These are phyloP conservation scores for Crithidia mellificae DNA, from an alignment of 208 protist genomes.

Conservation along the genomic window DNA sequence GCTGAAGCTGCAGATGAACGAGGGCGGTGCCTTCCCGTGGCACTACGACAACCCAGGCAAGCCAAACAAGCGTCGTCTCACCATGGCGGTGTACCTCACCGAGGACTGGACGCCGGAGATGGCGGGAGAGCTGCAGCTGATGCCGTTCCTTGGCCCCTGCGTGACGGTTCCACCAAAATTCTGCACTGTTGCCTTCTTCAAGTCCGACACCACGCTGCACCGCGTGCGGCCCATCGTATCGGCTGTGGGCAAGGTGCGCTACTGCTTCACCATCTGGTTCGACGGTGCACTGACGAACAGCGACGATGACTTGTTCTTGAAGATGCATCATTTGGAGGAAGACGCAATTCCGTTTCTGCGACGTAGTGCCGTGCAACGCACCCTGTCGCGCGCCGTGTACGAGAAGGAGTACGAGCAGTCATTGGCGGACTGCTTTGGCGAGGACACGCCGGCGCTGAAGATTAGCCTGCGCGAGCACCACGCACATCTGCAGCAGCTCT, in stretches of 20 bases:
- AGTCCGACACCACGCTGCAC: slow-evolving; percentile 47
- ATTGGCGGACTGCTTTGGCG: slow-evolving; percentile 47
- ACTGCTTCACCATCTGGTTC: slow-evolving; percentile 71
- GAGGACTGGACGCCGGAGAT: slow-evolving; percentile 36
- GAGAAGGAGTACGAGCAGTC: slow-evolving; percentile 40
- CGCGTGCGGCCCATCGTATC: slow-evolving; percentile 32
- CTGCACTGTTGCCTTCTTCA: slow-evolving; percentile 48
- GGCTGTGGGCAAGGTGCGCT: slow-evolving; percentile 17
- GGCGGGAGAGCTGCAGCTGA: slow-evolving; percentile 48
- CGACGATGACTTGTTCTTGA: slow-evolving; percentile 46
- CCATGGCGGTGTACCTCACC: slow-evolving; percentile 57
- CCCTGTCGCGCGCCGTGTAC: slow-evolving; percentile 46
- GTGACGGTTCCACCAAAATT: slow-evolving; percentile 38
- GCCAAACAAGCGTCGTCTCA: slow-evolving; percentile 57
- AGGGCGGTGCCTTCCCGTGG: slow-evolving; percentile 57
- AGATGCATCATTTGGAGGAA: slow-evolving; percentile 34
- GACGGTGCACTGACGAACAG: slow-evolving; percentile 43
- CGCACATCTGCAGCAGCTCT: slow-evolving; percentile 36
- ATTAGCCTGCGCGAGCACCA: slow-evolving; percentile 43
- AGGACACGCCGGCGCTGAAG: slow-evolving; percentile 20
- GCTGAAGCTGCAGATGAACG: slow-evolving; percentile 65
- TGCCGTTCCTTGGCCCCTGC: slow-evolving; percentile 42
- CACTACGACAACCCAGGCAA: slow-evolving; percentile 61
- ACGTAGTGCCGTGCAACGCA: slow-evolving; percentile 47
- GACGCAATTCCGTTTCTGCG: slow-evolving; percentile 35